Base-by-base conservation (phyloP, 192 early-diverging fungal species). In the Chytriomyces hyalinus region DNA sequence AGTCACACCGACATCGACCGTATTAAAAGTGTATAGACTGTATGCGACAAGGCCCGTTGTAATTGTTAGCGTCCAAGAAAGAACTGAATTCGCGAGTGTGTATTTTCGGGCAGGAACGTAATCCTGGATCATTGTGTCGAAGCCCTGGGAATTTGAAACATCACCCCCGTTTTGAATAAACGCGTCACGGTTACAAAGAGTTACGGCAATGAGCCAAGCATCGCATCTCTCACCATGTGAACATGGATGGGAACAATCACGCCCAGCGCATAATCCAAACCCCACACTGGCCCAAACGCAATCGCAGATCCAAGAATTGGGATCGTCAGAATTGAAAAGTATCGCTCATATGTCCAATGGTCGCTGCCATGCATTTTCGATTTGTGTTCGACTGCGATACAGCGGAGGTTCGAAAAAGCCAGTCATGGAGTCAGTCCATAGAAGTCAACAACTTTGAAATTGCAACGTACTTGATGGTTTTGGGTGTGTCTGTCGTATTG, bases 311-410 rank as follows among this genome's bases (percentile, higher is more conserved):
- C 90, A 59, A 96, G 80, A 43, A 96, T 77, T 24, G 96, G 95
- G 26, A 95, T 78, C 65, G 92, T 74, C 28, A 91, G 86, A 50
- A 94, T n/a, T 59, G 92, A 89, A 24, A 95, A 79, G 24, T 87
- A 88, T 59, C 97, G 96, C 81, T 99, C 97, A 80, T 93, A 87
- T 86, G 91, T 90, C 97, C 97, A 99, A 87, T 98, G 97, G 81
- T 95, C 93, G 62, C 94, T 94, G 26, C 97, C 97, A 77, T 94
- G 89, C 57, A 91, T 82, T 28, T 77, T 73, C 6, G 82, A 82
- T 57, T 57, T 57, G 53, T 13, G 13, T 13, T 57, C 53, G 53
- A 13, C 53, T 57, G 53, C 53, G 53, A n/a, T 57, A 2, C 53
- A 57, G 1, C 1, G 53, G 20, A 3, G 53, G 10, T n/a, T 57